Evolutionary conservation across 2,329 filamentous ascomycete species (phyloP).

Genomic region (Pseudofabraea citricarpa): DNA sequence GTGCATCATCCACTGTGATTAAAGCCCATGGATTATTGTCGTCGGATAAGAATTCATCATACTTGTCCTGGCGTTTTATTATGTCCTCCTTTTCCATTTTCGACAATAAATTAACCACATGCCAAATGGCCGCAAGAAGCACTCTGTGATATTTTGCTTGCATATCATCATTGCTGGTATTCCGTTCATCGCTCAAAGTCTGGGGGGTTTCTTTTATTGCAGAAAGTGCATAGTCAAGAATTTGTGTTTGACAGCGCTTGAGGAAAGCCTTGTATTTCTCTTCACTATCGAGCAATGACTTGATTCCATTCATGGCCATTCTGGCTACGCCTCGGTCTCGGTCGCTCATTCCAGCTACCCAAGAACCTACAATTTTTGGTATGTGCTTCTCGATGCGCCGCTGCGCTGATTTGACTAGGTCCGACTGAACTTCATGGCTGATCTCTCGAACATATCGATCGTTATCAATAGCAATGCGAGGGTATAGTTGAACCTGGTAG

Average conservation of each 20-base stretch:
- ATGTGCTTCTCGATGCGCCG: constrained; percentile 82
- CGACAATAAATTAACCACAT: constrained; percentile 49
- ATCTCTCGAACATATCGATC: constrained; percentile 83
- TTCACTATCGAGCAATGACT: constrained; percentile 68
- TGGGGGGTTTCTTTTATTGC: constrained; percentile 75
- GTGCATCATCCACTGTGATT: constrained; percentile 56
- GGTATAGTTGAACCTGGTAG: constrained; percentile 73
- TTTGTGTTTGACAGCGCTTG: constrained; percentile 73
- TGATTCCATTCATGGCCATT: constrained; percentile 73
- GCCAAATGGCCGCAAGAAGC: constrained; percentile 47
- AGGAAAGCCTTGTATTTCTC: constrained; percentile 77
- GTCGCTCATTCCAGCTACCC: constrained; percentile 87
- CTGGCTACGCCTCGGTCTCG: constrained; percentile 71
- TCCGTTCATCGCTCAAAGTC: constrained; percentile 85
- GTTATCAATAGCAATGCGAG: constrained; percentile 85
- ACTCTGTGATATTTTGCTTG: constrained; percentile 83
- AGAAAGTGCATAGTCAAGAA: constrained; percentile 76
- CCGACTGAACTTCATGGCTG: constrained; percentile 68
- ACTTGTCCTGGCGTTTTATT: constrained; percentile 53
- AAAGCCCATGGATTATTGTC: constrained; percentile 60
- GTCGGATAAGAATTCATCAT: constrained; percentile 62
- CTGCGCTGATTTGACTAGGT: constrained; percentile 57
- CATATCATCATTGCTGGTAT: constrained; percentile 77
- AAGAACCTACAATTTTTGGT: constrained; percentile 75
- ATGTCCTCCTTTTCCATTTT: constrained; percentile 47